Evolutionary conservation across 2,329 filamentous ascomycete species (phyloP).

Genomic region (Colletotrichum viniferum): DNA sequence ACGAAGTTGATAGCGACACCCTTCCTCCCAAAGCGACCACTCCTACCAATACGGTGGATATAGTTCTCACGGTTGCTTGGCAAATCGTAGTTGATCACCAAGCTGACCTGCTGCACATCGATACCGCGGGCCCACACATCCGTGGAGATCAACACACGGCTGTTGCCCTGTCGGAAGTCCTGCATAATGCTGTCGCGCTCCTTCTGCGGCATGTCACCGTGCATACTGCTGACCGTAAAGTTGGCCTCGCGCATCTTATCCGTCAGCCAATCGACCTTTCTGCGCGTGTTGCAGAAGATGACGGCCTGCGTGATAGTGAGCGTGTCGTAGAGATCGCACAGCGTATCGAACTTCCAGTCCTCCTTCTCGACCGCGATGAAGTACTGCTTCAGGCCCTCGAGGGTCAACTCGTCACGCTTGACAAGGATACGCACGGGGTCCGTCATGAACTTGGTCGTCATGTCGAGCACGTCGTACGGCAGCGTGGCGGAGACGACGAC

Average conservation of each 20-base stretch:
- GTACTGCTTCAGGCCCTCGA: slow-evolving; percentile 98
- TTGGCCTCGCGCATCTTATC: slow-evolving; percentile 99
- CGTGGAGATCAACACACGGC: slow-evolving; percentile 93
- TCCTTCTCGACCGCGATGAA: slow-evolving; percentile 99
- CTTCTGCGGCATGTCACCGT: slow-evolving; percentile 98
- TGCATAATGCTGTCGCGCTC: slow-evolving; percentile 99
- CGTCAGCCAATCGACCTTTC: slow-evolving; percentile 99
- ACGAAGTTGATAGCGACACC: slow-evolving; percentile 99
- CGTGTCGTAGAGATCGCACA: slow-evolving; percentile 98
- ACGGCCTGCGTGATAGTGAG: slow-evolving; percentile 98
- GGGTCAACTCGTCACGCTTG: slow-evolving; percentile 97
- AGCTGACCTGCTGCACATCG: slow-evolving; percentile 95
- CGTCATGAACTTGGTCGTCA: slow-evolving; percentile 99
- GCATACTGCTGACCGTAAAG: slow-evolving; percentile 98
- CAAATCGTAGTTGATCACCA: slow-evolving; percentile 99
- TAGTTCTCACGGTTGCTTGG: slow-evolving; percentile 99
- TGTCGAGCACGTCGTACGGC: slow-evolving; percentile 96
- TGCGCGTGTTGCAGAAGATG: slow-evolving; percentile 98
- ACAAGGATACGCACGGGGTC: slow-evolving; percentile 95
- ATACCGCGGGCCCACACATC: slow-evolving; percentile 99
- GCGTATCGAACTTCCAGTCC: slow-evolving; percentile 99
- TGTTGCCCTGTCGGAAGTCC: slow-evolving; percentile 96
- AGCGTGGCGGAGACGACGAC: slow-evolving; percentile 96
- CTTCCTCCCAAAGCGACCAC: slow-evolving; percentile 94
- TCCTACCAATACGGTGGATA: slow-evolving; percentile 96